Conservation (phyloP, 2,329 filamentous ascomycete genomes). For the Pezicula carpinea region DNA sequence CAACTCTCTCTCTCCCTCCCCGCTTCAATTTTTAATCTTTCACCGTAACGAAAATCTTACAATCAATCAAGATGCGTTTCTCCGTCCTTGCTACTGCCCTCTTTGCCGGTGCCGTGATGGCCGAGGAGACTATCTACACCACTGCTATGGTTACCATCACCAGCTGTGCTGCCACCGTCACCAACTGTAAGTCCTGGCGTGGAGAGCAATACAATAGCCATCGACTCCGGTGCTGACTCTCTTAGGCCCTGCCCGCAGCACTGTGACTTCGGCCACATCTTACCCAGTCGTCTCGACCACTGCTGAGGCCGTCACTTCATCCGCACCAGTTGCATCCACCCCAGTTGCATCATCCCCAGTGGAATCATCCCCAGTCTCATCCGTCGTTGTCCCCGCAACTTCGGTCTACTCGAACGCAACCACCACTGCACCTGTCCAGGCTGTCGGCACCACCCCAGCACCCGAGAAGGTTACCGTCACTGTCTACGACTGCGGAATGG, state of each 20-base stretch:
- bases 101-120: slow-evolving; percentile 28
- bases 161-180: slow-evolving; percentile 43
- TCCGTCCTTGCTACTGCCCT: slow-evolving; percentile 28
- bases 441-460: slow-evolving; percentile 22
- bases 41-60: slow-evolving; percentile 7
- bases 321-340: neutral
- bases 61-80: slow-evolving; percentile 34
- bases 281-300: slow-evolving; percentile 14
- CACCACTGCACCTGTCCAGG: slow-evolving; percentile 19
- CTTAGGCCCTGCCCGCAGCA: slow-evolving; percentile 17
- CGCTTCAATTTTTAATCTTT: slow-evolving; percentile 3
- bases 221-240: neutral
- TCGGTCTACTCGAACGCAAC: slow-evolving; percentile 28
- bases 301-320: neutral
- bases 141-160: slow-evolving; percentile 49
- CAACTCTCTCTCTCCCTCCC: slow-evolving; percentile 6
- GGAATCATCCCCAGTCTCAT: neutral
- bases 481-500: slow-evolving; percentile 16
- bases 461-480: slow-evolving; percentile 21
- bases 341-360: neutral
- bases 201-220: too few relatives aligned
- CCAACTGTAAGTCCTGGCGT: slow-evolving; percentile 35
- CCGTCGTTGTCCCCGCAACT: slow-evolving; percentile 12
- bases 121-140: slow-evolving; percentile 38
- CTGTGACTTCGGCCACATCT: slow-evolving; percentile 16